Conservation (phyloP, 768 basidiomycete species). For the Sporobolomyces pararoseus region DNA sequence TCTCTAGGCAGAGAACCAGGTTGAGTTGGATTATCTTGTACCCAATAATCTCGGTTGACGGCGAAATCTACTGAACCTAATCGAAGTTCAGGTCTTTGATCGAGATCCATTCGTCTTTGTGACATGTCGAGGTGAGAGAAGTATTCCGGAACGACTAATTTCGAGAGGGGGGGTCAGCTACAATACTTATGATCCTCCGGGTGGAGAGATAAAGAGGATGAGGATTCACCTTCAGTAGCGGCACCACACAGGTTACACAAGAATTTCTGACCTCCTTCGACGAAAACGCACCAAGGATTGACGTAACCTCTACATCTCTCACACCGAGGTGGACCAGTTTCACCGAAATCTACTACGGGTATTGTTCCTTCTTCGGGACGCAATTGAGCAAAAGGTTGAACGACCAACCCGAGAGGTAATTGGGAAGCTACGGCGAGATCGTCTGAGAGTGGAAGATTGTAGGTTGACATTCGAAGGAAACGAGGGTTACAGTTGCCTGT, state of each 20-base stretch:
- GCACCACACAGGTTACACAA: constrained; percentile 84
- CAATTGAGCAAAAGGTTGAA: constrained; percentile 87
- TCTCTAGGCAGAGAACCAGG: constrained; percentile 50
- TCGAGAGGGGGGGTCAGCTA: neutral
- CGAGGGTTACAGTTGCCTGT: constrained; percentile 85
- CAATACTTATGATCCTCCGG: neutral
- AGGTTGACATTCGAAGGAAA: constrained; percentile 81
- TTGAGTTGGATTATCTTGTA: constrained; percentile 51
- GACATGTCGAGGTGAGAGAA: constrained; percentile 78
- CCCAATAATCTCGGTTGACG: constrained; percentile 82
- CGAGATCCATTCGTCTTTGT: constrained; percentile 71
- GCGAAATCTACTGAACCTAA: constrained; percentile 88
- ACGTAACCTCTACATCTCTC: constrained; percentile 79
- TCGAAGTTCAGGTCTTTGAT: constrained; percentile 75
- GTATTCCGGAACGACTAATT: constrained; percentile 70
- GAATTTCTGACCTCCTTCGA: constrained; percentile 77
- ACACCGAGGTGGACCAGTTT: constrained; percentile 77
- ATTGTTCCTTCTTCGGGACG: constrained; percentile 66
- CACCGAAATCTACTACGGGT: constrained; percentile 66
- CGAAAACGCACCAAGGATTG: constrained; percentile 88
- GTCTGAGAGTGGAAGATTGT: constrained; percentile 76
- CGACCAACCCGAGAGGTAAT: constrained; percentile 75
- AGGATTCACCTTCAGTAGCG: constrained; percentile 71
- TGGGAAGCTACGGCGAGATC: constrained; percentile 74
- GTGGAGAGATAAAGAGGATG: neutral